Evolutionary conservation across 2,329 filamentous ascomycete genomes (phyloP), one percentile per base, ranked within the genome.

Genomic region (Exophiala xenobiotica): DNA sequence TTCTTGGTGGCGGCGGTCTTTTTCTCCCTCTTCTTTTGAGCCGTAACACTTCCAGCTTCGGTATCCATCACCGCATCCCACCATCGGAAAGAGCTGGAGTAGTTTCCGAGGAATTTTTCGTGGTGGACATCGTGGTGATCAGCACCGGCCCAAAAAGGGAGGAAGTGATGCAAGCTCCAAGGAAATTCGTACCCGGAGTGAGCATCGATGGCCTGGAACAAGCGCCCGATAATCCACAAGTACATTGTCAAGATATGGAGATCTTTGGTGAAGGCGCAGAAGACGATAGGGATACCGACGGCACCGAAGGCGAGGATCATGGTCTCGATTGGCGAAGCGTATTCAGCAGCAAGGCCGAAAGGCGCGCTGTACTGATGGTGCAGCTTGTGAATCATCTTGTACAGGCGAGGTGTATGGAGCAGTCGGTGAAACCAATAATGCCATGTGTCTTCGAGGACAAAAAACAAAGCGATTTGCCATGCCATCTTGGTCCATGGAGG

Each of bases 141-240:
- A 49, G 93, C 93, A 57, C 93, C 93, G 49, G 92, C 92, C 93
- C 93, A 99, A 82, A 99, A 91, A 27, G 93, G 93, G 45, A 99
- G 76, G 78, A 97, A 88, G 73, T 96, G 89, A 72, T 91, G 90
- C 74, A 99, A 75, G 67, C 87, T 92, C 90, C 91, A 99, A 56
- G 93, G 93, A 75, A 99, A 97, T 69, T 99, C 93, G 73, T 97
- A 99, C 59, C 93, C 93, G 65, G 87, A 93, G 78, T 99, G 93
- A 23, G 93, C 88, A 70, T 99, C 93, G 69, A 99, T 95, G 65
- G 93, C 93, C 77, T 99, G 93, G 81, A 95, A 95, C 16, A 99
- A 79, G 63, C 93, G 90, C 62, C 90, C 78, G 47, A 90, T 78
- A 65, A 99, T 97, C 93, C 93, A 99, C 60, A 87, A 68, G 75